Conservation (phyloP, 306 rosid species). For the Sicyos edulis region DNA sequence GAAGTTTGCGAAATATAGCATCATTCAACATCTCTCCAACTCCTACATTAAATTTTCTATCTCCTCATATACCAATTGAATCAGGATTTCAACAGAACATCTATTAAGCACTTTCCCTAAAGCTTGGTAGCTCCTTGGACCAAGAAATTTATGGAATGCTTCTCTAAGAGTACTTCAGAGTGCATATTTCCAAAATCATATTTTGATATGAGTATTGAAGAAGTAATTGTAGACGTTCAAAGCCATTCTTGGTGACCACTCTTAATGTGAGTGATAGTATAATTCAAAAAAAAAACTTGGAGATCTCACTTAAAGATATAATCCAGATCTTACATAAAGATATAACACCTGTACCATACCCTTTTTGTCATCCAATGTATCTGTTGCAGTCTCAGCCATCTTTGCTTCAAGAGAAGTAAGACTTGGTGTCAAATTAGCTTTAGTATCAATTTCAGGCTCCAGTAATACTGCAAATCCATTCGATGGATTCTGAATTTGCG, state of each 20-base stretch:
- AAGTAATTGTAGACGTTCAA: not conserved
- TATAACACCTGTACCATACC: not conserved
- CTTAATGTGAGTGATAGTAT: not conserved
- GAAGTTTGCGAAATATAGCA: too few species aligned
- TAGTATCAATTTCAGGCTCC: conserved; percentile 3
- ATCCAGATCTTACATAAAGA: not conserved
- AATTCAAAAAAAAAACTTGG: not conserved
- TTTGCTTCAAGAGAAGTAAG: conserved; percentile 7
- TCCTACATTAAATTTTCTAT: not conserved
- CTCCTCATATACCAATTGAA: conserved; percentile 10
- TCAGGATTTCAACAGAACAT: not conserved
- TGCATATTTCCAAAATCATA: not conserved
- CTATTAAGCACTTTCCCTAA: not conserved
- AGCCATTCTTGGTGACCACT: not conserved
- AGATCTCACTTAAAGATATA: not conserved
- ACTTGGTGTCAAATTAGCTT: not conserved
- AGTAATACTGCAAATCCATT: conserved; percentile 8
- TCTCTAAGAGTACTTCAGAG: not conserved
- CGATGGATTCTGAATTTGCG: not conserved
- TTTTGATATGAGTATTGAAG: not conserved
- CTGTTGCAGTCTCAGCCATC: not conserved
- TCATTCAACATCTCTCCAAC: conserved; percentile 9
- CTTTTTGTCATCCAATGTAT: not conserved
- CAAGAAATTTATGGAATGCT: conserved; percentile 5
- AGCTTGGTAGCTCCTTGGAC: not conserved